Evolutionary conservation across 2,329 filamentous ascomycete genomes (phyloP).

Genomic region (Colletotrichum somersetense): DNA sequence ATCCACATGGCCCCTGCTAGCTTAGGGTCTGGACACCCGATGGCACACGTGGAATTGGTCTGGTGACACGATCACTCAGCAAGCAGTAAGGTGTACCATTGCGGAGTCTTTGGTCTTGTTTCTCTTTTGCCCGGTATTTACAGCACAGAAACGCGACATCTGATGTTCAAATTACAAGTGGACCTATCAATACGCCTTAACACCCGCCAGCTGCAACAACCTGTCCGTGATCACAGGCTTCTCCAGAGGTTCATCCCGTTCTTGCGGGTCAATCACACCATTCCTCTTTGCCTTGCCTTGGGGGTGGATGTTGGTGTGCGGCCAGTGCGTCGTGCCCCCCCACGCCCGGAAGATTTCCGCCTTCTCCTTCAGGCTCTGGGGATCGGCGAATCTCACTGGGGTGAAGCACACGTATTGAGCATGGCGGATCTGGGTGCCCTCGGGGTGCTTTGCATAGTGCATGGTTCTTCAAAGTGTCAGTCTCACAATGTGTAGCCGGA

Average conservation of each 20-base stretch:
- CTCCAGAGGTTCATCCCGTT: slow-evolving; percentile 48
- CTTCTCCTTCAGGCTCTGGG: slow-evolving; percentile 44
- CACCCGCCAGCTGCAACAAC: slow-evolving; percentile 48
- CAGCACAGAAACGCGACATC: background rate
- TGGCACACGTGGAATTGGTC: background rate
- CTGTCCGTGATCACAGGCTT: slow-evolving; percentile 46
- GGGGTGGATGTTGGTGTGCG: slow-evolving; percentile 54
- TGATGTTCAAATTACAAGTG: background rate
- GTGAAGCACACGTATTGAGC: slow-evolving; percentile 55
- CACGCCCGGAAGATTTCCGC: slow-evolving; percentile 45
- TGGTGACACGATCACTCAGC: background rate
- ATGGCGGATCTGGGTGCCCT: slow-evolving; percentile 51
- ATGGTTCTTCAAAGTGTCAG: slow-evolving; percentile 18
- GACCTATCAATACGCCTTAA: slow-evolving; percentile 37
- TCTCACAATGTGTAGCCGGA: background rate
- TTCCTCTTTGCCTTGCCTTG: slow-evolving; percentile 36
- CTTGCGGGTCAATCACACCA: slow-evolving; percentile 47
- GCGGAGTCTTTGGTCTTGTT: no score
- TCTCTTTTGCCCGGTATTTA: background rate
- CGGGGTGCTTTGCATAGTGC: slow-evolving; percentile 47
- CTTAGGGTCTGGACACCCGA: background rate
- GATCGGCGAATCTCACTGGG: slow-evolving; percentile 50
- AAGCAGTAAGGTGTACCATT: background rate
- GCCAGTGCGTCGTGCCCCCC: slow-evolving; percentile 50
- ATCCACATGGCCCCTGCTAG: background rate